phyloP scores from a whole-genome alignment of 2,329 filamentous ascomycete genomes.

The Ampelomyces quisqualis region DNA sequence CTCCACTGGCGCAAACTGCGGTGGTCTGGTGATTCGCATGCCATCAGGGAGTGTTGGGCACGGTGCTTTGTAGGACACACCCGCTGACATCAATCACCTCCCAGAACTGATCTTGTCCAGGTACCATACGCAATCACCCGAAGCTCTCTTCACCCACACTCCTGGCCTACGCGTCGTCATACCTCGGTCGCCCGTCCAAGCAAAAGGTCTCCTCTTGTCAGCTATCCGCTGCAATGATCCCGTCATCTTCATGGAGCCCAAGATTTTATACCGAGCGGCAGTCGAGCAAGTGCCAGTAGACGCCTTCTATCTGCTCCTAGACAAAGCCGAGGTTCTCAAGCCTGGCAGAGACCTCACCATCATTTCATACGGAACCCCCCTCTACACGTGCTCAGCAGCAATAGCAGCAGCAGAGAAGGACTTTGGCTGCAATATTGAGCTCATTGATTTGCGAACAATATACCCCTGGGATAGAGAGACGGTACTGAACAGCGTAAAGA shows the following conservation, averaged over 20 bases:
- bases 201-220: constrained; percentile 79
- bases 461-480: constrained; percentile 90
- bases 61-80: constrained; percentile 63
- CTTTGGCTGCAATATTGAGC: constrained; percentile 72
- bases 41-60: constrained; percentile 87
- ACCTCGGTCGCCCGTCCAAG: constrained; percentile 81
- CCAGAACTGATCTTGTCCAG: constrained; percentile 30
- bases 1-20: constrained; percentile 55
- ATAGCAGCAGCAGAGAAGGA: constrained; percentile 75
- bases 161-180: constrained; percentile 84
- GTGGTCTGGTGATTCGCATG: constrained; percentile 86
- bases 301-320: constrained; percentile 79
- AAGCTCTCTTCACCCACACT: constrained; percentile 83
- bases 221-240: constrained; percentile 79
- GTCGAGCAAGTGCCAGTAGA: constrained; percentile 86
- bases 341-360: constrained; percentile 78
- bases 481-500: constrained; percentile 77
- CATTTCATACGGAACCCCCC: constrained; percentile 83
- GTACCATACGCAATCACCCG: constrained; percentile 87
- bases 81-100: background rate
- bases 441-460: constrained; percentile 84
- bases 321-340: constrained; percentile 81
- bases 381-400: constrained; percentile 79
- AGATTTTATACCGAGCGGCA: constrained; percentile 86
- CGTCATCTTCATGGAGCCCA: constrained; percentile 91